Conservation (phyloP, 768 basidiomycete genomes). For the Suillus discolor region DNA sequence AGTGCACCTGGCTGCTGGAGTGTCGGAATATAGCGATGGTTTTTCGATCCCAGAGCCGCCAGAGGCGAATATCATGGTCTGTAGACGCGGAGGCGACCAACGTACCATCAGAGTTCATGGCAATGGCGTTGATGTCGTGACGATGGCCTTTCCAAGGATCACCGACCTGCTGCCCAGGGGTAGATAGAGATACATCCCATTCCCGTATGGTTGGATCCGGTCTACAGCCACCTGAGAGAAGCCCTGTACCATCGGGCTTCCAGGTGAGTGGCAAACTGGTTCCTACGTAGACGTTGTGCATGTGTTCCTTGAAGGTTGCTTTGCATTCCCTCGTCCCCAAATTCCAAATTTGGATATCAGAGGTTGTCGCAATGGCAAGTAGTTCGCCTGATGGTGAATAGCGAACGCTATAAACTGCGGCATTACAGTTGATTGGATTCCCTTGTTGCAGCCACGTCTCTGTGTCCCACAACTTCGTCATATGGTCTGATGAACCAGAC, state of each 20-base stretch:
- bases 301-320: not conserved
- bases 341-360: not conserved
- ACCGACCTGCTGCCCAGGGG: not conserved
- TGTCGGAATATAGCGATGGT: not conserved
- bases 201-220: not conserved
- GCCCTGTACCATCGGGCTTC: not conserved
- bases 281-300: no score
- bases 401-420: not conserved
- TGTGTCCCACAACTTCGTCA: not conserved
- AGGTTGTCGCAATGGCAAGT: not conserved
- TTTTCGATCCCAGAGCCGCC: not conserved
- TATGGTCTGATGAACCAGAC: not conserved
- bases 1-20: not conserved
- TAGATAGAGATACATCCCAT: not conserved
- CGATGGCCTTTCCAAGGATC: not conserved
- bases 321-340: not conserved
- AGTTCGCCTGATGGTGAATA: not conserved
- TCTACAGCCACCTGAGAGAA: not conserved
- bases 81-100: not conserved
- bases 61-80: not conserved
- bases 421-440: not conserved
- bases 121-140: not conserved
- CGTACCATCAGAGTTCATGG: not conserved
- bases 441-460: not conserved
- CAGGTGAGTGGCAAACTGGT: not conserved